Base-by-base conservation (phyloP, 805 yeast species). In the Pichia pseudocactophila region DNA sequence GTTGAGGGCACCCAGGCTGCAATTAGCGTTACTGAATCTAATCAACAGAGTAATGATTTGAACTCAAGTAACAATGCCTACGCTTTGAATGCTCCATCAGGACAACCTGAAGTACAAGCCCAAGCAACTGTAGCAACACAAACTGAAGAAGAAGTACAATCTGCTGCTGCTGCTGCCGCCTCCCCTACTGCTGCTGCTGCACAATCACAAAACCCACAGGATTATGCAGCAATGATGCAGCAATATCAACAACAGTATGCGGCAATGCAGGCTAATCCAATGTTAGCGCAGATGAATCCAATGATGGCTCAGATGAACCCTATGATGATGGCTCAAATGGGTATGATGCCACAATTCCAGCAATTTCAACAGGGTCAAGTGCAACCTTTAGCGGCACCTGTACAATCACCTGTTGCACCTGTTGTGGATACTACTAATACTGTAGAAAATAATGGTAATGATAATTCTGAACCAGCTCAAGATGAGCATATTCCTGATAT, bases 351-450 rank as follows among this genome's bases (percentile, higher is more conserved):
- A 35, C 37, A 35, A 35, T 43, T 30, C 27, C 40, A 39, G 18
- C 45, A 40, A 26, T 34, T 41, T 27, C 40, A 30, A 32, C 50
- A 42, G 39, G 46, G 27, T 17, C 45, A 28, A 35, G 46, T 32
- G 34, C 35, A 17, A 28, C 6, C 13, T 28, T 5, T 22, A 6
- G 25, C 28, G 7, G 18, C 39, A 16, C n/a, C 20, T 20, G 30
- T 17, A 34, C n/a, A 20, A 15, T 3, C 32, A 12, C 34, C 34
- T n/a, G 11, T 16, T 13, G 12, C 34, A 31, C 17, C 19, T 31
- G 41, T 34, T 16, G 27, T 18, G 10, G 40, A 33, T 20, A 47
- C 45, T 6, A 39, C 22, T 27, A 34, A 27, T 13, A 27, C 18
- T 28, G 31, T 28, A 28, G 31, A 28, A 28, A 12, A 11, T 28